Percentiles rank a stretch among this genome's conserved stretches.
These are phyloP conservation scores for Hemileccinum rubropunctum DNA, from an alignment of 768 basidiomycete genomes.

Conservation along the genomic window DNA sequence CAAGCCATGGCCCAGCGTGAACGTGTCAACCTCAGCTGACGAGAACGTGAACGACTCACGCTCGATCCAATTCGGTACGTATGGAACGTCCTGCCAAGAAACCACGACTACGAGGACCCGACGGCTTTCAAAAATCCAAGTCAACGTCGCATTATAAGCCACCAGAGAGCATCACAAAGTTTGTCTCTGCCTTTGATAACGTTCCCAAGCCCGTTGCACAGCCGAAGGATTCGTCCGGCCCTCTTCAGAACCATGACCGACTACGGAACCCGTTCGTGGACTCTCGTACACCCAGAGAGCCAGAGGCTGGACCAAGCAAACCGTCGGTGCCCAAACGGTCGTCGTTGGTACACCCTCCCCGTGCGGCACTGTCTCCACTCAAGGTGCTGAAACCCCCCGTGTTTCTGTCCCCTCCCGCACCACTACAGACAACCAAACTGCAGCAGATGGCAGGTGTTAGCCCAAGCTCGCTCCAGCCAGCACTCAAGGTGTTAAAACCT, in stretches of 20 bases:
- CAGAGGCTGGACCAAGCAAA: constrained; percentile 10
- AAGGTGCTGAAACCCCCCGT: too few species aligned
- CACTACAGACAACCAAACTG: too few species aligned
- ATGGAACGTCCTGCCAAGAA: constrained; percentile 4
- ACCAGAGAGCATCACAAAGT: constrained; percentile 18
- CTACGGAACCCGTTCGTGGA: constrained; percentile 24
- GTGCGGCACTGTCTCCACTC: too few species aligned
- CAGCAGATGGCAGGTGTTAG: too few species aligned
- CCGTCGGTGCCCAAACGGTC: neutral
- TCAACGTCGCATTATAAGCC: constrained; percentile 24
- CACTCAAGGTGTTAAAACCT: constrained; percentile 17
- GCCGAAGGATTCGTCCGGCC: constrained; percentile 1
- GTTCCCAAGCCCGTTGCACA: neutral
- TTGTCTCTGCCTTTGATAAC: constrained; percentile 17
- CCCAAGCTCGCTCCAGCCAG: too few species aligned
- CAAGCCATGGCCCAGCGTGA: too few species aligned
- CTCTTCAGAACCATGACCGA: constrained; percentile 8
- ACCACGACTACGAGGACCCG: constrained; percentile 6
- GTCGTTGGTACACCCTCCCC: constrained; percentile 8
- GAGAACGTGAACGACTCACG: too few species aligned
- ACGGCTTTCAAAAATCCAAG: constrained; percentile 26
- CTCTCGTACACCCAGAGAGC: neutral
- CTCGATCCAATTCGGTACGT: too few species aligned
- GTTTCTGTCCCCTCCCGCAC: too few species aligned
- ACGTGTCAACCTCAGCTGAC: too few species aligned